These are phyloP conservation scores for Grosmannia serpens DNA, from an alignment of 2,329 filamentous ascomycete genomes.

Conservation along the genomic window DNA sequence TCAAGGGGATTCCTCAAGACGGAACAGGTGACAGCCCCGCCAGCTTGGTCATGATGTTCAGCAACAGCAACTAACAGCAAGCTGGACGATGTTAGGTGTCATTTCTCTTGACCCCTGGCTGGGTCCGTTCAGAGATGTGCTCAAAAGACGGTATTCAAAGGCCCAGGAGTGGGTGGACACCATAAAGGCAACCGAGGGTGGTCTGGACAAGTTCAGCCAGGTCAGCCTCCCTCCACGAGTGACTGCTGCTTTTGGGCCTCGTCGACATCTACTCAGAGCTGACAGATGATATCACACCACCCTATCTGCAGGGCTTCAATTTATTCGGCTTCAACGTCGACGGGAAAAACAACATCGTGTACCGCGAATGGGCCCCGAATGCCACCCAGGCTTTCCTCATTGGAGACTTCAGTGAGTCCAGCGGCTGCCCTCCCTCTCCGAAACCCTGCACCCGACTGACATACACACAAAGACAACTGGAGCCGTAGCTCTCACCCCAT, in stretches of 20 bases:
- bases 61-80: not conserved
- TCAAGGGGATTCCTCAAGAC: constrained; percentile 9
- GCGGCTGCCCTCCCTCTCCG: not conserved
- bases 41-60: constrained; percentile 1
- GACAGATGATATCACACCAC: not conserved
- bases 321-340: constrained; percentile 76
- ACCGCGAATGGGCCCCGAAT: constrained; percentile 95
- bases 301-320: constrained; percentile 58
- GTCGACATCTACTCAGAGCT: not conserved
- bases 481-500: constrained; percentile 72
- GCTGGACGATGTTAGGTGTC: constrained; percentile 49
- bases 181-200: constrained; percentile 75
- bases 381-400: constrained; percentile 74
- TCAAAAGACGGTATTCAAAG: constrained; percentile 66
- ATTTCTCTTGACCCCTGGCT: constrained; percentile 83
- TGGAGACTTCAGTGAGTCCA: constrained; percentile 76
- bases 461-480: constrained; percentile 58
- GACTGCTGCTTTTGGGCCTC: not conserved
- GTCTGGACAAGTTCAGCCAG: constrained; percentile 81
- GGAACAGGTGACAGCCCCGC: constrained; percentile 9
- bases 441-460: not conserved
- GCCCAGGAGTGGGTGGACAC: constrained; percentile 78
- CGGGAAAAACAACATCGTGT: constrained; percentile 72
- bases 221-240: constrained; percentile 29
- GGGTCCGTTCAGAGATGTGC: constrained; percentile 65